phyloP scores from a whole-genome alignment of 2,329 filamentous ascomycete genomes.

The Neopestalotiopsis clavispora region DNA sequence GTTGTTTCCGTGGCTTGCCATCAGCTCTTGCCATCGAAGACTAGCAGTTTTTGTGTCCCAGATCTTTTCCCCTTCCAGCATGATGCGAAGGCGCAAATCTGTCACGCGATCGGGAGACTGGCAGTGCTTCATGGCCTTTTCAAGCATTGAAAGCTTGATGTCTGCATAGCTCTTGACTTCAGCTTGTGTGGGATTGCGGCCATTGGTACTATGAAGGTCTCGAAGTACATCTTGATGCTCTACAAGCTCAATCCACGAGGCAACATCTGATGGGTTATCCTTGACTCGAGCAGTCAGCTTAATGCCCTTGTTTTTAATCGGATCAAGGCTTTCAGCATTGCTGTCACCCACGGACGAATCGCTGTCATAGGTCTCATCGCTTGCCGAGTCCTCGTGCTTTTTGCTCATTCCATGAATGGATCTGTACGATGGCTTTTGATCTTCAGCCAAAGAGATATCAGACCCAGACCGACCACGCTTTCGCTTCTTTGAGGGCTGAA shows the following conservation, averaged over 20 bases:
- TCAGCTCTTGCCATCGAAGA: conserved; percentile 68
- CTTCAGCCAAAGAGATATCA: conserved; percentile 47
- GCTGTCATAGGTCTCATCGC: conserved; percentile 54
- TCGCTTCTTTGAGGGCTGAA: conserved; percentile 48
- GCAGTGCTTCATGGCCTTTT: conserved; percentile 72
- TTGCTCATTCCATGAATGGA: conserved; percentile 71
- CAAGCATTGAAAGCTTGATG: conserved; percentile 79
- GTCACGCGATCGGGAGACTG: conserved; percentile 54
- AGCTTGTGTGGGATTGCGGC: conserved; percentile 54
- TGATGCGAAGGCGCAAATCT: conserved; percentile 67
- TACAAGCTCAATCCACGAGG: conserved; percentile 80
- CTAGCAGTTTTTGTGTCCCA: conserved; percentile 71
- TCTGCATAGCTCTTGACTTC: conserved; percentile 75
- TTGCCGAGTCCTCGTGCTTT: conserved; percentile 48
- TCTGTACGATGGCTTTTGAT: conserved; percentile 62
- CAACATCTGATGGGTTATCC: conserved; percentile 67
- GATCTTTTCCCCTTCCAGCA: conserved; percentile 74
- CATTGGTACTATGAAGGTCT: conserved; percentile 50
- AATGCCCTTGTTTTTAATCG: conserved; percentile 59
- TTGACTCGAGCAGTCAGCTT: conserved; percentile 69
- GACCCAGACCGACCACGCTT: conserved; percentile 37
- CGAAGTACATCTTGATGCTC: conserved; percentile 76
- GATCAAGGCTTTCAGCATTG: conserved; percentile 40
- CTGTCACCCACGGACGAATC: conserved; percentile 45
- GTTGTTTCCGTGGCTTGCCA: conserved; percentile 59